Conservation (phyloP, 2,329 filamentous ascomycete species). For the Exutisphaerella laricina region DNA sequence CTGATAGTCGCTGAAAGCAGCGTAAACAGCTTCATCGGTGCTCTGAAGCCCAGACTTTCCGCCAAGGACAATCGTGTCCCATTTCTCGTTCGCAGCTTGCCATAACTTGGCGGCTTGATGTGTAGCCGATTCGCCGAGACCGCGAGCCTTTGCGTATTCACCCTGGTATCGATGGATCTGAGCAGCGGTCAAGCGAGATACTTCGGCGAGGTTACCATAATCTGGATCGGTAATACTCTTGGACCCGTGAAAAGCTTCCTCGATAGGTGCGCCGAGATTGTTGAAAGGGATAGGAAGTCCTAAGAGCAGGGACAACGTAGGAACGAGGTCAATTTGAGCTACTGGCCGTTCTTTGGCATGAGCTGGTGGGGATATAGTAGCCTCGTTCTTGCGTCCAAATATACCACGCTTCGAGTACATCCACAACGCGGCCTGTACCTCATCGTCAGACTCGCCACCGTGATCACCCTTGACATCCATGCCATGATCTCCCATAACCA, state of each 20-base stretch:
- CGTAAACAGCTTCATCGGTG: conserved; percentile 36
- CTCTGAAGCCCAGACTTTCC: not conserved
- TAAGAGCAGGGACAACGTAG: conserved; percentile 79
- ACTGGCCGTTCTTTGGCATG: conserved; percentile 73
- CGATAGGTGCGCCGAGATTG: conserved; percentile 85
- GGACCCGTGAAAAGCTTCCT: conserved; percentile 77
- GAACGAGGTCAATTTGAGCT: conserved; percentile 88
- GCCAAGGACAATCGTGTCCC: conserved; percentile 36
- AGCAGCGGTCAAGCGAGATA: conserved; percentile 70
- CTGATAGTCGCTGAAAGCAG: conserved; percentile 68
- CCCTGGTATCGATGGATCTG: conserved; percentile 86
- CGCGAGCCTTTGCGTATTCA: conserved; percentile 70
- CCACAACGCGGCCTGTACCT: conserved; percentile 91
- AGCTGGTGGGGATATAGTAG: conserved; percentile 52
- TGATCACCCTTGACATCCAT: conserved; percentile 98
- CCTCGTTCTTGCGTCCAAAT: conserved; percentile 70
- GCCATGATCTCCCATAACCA: conserved; percentile 98
- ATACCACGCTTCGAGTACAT: conserved; percentile 89
- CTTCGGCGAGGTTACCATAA: conserved; percentile 67
- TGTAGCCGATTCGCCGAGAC: conserved; percentile 57
- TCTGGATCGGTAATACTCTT: conserved; percentile 48
- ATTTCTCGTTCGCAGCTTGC: conserved; percentile 52
- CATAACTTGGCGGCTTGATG: conserved; percentile 51
- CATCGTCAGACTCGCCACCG: conserved; percentile 95
- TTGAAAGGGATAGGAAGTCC: conserved; percentile 95